phyloP scores from a whole-genome alignment of 2,329 filamentous ascomycete genomes.

The Esteya vermicola region DNA sequence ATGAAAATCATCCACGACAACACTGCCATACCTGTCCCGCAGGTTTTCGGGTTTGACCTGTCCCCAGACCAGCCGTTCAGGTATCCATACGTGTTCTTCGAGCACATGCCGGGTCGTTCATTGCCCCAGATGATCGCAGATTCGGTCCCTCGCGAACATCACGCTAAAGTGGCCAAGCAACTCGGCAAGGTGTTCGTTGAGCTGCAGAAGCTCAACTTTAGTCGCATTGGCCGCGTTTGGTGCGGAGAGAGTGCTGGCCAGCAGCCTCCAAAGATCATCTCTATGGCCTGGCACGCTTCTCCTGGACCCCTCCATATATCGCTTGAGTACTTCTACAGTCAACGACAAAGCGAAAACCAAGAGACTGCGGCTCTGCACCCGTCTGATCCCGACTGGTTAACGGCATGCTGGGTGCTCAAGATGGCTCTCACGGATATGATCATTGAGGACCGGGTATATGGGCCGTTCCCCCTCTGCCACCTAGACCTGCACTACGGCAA shows the following conservation, averaged over 20 bases:
- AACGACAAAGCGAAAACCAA: constrained; percentile 13
- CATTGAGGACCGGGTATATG: constrained; percentile 4
- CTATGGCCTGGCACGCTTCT: constrained; percentile 6
- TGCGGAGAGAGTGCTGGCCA: constrained; percentile 13
- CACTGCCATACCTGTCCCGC: too few relatives aligned
- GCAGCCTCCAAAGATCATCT: constrained; percentile 12
- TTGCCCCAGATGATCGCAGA: too few relatives aligned
- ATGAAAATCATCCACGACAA: too few relatives aligned
- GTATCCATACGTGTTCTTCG: too few relatives aligned
- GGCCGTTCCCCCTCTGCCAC: constrained; percentile 23
- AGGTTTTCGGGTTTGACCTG: too few relatives aligned
- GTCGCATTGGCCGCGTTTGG: constrained; percentile 15
- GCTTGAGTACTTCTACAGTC: constrained; percentile 16
- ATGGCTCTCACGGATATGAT: constrained; percentile 14
- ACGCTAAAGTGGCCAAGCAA: constrained; percentile 3
- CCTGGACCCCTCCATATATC: constrained; percentile 14
- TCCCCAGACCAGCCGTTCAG: too few relatives aligned
- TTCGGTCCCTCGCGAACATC: background rate
- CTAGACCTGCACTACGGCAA: constrained; percentile 22
- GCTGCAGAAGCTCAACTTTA: constrained; percentile 14
- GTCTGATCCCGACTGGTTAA: constrained; percentile 15
- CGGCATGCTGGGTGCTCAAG: constrained; percentile 19
- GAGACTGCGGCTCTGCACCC: constrained; percentile 10
- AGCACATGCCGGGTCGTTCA: too few relatives aligned
- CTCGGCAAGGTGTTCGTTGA: constrained; percentile 4